Conservation (phyloP, 1,284 basidiomycete genomes). For the Cutaneotrichosporon spelunceum region DNA sequence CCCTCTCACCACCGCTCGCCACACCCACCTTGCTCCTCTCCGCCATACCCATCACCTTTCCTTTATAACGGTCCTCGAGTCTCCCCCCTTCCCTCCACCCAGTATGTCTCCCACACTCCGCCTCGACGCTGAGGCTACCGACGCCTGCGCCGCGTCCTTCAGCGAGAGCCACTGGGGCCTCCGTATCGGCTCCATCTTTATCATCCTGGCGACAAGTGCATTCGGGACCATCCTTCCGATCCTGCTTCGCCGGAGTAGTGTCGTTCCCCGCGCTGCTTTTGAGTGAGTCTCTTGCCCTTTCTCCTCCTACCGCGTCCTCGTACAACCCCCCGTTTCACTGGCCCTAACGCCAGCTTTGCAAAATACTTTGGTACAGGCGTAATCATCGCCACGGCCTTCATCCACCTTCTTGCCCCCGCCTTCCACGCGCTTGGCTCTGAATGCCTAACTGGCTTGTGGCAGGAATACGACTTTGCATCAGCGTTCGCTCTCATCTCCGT, state of each 20-base stretch:
- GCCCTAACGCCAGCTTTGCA: conserved; percentile 62
- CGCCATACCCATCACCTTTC: background rate
- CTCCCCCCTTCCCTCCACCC: background rate
- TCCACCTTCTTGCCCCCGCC: conserved; percentile 76
- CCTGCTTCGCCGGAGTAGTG: conserved; percentile 61
- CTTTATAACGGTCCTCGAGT: background rate
- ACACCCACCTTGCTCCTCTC: background rate
- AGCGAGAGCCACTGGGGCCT: conserved; percentile 47
- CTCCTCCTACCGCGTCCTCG: too few species aligned
- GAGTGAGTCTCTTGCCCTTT: conserved; percentile 59
- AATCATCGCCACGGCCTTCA: conserved; percentile 89
- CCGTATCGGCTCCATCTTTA: conserved; percentile 80
- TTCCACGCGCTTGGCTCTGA: conserved; percentile 65
- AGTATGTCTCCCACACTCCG: background rate
- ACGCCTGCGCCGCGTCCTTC: conserved; percentile 28
- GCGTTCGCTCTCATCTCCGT: conserved; percentile 75
- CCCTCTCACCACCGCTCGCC: too few species aligned
- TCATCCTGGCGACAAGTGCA: conserved; percentile 61
- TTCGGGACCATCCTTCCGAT: conserved; percentile 78
- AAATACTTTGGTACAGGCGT: conserved; percentile 96
- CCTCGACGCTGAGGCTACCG: background rate
- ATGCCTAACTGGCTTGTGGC: conserved; percentile 72
- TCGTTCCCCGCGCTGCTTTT: conserved; percentile 65
- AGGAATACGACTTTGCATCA: conserved; percentile 71
- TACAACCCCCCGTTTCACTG: too few species aligned